A percentile compares a stretch with the other conserved stretches of the same genome.
These are phyloP conservation scores for Teunomyces pallodes DNA, from an alignment of 805 yeast species.

Conservation along the genomic window DNA sequence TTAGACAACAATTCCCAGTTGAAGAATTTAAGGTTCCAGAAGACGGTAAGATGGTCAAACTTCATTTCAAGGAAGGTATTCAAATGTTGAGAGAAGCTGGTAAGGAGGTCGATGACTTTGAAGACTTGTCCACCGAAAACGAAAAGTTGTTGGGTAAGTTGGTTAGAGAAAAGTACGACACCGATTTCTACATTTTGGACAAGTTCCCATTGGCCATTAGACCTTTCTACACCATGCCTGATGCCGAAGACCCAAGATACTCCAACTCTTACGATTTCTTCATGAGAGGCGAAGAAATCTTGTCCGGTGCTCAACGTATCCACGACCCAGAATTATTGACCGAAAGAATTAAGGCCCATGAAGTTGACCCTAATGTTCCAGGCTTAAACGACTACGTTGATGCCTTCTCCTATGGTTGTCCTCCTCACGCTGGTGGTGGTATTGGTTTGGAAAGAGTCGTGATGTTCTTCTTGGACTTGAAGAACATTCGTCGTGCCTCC, in stretches of 20 bases:
- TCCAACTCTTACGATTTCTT: constrained; percentile 98
- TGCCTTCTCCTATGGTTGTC: constrained; percentile 91
- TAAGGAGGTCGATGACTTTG: constrained; percentile 79
- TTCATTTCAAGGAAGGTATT: constrained; percentile 90
- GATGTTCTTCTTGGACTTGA: constrained; percentile 95
- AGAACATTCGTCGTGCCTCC: constrained; percentile 97
- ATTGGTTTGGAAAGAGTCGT: constrained; percentile 98
- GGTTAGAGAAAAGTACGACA: constrained; percentile 90
- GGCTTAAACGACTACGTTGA: constrained; percentile 91
- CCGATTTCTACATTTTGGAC: constrained; percentile 97
- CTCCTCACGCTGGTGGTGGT: constrained; percentile 99
- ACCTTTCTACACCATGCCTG: constrained; percentile 99
- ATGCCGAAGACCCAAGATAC: constrained; percentile 84
- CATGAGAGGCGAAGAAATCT: constrained; percentile 99
- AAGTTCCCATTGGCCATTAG: constrained; percentile 96
- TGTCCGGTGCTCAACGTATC: constrained; percentile 99
- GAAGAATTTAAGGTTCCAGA: constrained; percentile 95
- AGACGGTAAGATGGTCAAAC: constrained; percentile 88
- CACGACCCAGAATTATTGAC: constrained; percentile 85
- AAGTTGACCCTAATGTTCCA: constrained; percentile 71
- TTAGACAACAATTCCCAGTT: constrained; percentile 93
- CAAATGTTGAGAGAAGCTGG: constrained; percentile 83
- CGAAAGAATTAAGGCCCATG: constrained; percentile 81
- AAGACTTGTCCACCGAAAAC: constrained; percentile 90
- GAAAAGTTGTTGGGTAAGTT: constrained; percentile 90